phyloP scores from a whole-genome alignment of 2,329 filamentous ascomycete species.

The Fusarium succisae region DNA sequence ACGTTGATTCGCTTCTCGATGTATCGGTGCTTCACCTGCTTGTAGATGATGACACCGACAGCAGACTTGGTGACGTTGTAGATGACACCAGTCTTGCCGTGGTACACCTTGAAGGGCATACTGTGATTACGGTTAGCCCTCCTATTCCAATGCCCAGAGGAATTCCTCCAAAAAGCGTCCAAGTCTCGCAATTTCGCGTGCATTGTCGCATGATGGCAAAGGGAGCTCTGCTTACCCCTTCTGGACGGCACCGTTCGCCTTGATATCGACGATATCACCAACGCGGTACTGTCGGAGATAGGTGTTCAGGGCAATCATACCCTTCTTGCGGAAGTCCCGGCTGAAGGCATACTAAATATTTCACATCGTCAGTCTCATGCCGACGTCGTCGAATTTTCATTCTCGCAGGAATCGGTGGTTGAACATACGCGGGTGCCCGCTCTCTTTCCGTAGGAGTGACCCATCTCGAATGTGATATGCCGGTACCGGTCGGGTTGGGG shows the following conservation, averaged over 20 bases:
- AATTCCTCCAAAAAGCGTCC: slow-evolving; percentile 13
- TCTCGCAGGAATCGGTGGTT: slow-evolving; percentile 20
- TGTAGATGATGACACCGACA: slow-evolving; percentile 99
- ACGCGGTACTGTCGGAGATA: slow-evolving; percentile 97
- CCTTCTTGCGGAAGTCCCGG: slow-evolving; percentile 93
- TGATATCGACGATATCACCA: slow-evolving; percentile 98
- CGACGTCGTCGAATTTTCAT: slow-evolving; percentile 30
- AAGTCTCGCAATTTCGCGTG: slow-evolving; percentile 23
- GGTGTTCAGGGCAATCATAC: slow-evolving; percentile 90
- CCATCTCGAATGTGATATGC: slow-evolving; percentile 73
- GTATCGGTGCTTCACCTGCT: slow-evolving; percentile 99
- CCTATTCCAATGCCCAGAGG: slow-evolving; percentile 1
- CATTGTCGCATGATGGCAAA: slow-evolving; percentile 26
- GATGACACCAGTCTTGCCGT: slow-evolving; percentile 97
- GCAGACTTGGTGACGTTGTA: slow-evolving; percentile 99
- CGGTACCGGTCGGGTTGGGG: slow-evolving; percentile 49
- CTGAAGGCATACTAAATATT: slow-evolving; percentile 83
- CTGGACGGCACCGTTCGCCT: slow-evolving; percentile 97
- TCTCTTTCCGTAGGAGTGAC: slow-evolving; percentile 88
- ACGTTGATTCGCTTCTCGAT: slow-evolving; percentile 99
- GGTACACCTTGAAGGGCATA: slow-evolving; percentile 99
- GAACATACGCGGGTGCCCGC: slow-evolving; percentile 82
- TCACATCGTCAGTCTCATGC: slow-evolving; percentile 44
- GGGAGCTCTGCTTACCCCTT: slow-evolving; percentile 77
- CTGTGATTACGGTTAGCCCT: slow-evolving; percentile 60